Base-by-base conservation (phyloP, 495 filamentous ascomycete genomes). In the Aspergillus incahuasiensis region DNA sequence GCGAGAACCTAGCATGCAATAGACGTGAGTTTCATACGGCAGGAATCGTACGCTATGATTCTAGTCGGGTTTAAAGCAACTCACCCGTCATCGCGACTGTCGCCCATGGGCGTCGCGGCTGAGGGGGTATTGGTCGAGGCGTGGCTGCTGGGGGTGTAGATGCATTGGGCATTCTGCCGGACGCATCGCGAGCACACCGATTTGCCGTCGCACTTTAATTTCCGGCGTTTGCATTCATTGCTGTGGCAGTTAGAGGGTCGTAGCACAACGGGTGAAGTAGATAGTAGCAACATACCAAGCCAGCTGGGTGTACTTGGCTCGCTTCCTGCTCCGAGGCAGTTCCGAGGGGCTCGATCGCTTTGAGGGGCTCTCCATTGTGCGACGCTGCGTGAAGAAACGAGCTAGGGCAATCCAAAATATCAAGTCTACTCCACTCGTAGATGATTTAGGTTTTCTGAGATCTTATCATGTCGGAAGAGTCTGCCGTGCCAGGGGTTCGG, bases 201-300 rank as follows among this genome's bases (percentile, higher is more conserved):
- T 55, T 90, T 82, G 47, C 91, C 91, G 66, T 91, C 92, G 69
- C 91, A 96, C 67, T 94, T 95, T 68, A 95, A 87, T 72, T 96
- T 95, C 42, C 91, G 85, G 20, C 90, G 79, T 62, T 95, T 95
- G 74, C 91, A 96, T 65, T 96, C 88, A 64, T 92, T 95, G 61
- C 78, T 80, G 40, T 9, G 35, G 40, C 46, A 3, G 51, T 62
- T 57, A 67, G 58, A 20, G 30, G 53, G n/a, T n/a, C n/a, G n/a
- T n/a, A 50, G 5, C 25, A 11, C 0, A 38, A 22, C 15, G n/a
- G 18, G 32, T 6, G 9, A 12, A 15, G 32, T 28, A 28, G 25
- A 4, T 4, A 4, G 3, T 28, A 35, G 32, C n/a, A 39, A 61
- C 61, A 25, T 54, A 74, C 73, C 73, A 75, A 11, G 71, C 71